Evolutionary conservation across 2,329 filamentous ascomycete species (phyloP), one percentile per base, ranked within the genome.

Genomic region (Rasamsonia emersonii): DNA sequence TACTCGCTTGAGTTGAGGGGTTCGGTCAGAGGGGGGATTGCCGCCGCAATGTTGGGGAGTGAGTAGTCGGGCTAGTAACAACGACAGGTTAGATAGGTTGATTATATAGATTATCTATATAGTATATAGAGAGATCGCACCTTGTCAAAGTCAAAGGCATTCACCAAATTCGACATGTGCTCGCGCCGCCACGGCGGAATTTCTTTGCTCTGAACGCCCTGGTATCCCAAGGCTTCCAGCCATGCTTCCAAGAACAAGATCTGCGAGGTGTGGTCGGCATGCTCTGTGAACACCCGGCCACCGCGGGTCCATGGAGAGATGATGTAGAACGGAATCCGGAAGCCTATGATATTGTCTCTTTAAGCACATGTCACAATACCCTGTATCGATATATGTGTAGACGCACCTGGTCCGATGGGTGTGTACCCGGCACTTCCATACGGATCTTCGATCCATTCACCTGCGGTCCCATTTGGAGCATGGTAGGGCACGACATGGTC

Each of bases 231-330:
- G 3, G 62, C 56, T 4, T 46, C 51, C 10, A 69, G 50, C 66
- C 67, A 70, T 41, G 65, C 49, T 46, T 73, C 70, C 0, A 74
- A 46, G 40, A 74, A 73, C 23, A 69, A 50, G 19, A 73, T 67
- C 36, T 73, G 69, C 0, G 70, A 73, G 40, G 62, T 71, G 47
- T 74, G 71, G 42, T 74, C 71, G 4, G 64, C 59, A 25, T 68
- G 66, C 44, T 73, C 70, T 1, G 67, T 70, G 39, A 70, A 72
- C 2, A 74, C 68, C 14, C 68, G 62, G 6, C 64, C 66, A 8
- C 67, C 66, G 9, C 70, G 65, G 0, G 70, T 74, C 61, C 67
- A 74, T 0, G 70, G 70, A 0, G 70, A 73, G 33, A 74, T 59
- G 47, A 74, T 71, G 41, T 68, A 68, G 38, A 73, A 68, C 0